These are phyloP conservation scores for Lineolata rhizophorae DNA, from an alignment of 495 filamentous ascomycete species.

Conservation along the genomic window DNA sequence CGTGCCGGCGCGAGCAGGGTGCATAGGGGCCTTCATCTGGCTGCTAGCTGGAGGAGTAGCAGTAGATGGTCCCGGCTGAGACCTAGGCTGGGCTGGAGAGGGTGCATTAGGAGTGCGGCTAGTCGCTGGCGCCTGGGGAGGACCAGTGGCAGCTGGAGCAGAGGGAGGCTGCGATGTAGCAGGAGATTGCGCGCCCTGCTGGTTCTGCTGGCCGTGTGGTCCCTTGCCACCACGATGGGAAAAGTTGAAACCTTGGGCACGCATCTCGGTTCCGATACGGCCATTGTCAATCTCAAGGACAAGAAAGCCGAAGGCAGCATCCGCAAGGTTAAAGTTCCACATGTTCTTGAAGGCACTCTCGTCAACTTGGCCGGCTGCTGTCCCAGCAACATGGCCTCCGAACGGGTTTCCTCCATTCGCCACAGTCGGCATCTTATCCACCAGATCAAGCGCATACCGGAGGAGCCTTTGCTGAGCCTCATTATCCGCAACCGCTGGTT, in stretches of 20 bases:
- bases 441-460: slow-evolving; percentile 71
- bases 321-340: slow-evolving; percentile 99
- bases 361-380: slow-evolving; percentile 84
- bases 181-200: slow-evolving; percentile 11
- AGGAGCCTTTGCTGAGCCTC: slow-evolving; percentile 79
- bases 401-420: slow-evolving; percentile 94
- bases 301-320: slow-evolving; percentile 91
- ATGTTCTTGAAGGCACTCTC: slow-evolving; percentile 99
- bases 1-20: slow-evolving; percentile 17
- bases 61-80: slow-evolving; percentile 15
- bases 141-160: slow-evolving; percentile 12
- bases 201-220: slow-evolving; percentile 9
- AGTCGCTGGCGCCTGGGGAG: slow-evolving; percentile 13
- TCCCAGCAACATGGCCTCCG: slow-evolving; percentile 57
- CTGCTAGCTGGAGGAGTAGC: slow-evolving; percentile 18
- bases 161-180: no score
- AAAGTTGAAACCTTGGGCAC: slow-evolving; percentile 98
- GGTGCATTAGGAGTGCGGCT: slow-evolving; percentile 17
- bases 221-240: slow-evolving; percentile 57
- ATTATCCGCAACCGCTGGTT: slow-evolving; percentile 79
- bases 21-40: slow-evolving; percentile 23
- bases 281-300: slow-evolving; percentile 87
- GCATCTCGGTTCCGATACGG: slow-evolving; percentile 93
- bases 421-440: slow-evolving; percentile 85
- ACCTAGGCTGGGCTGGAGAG: slow-evolving; percentile 18